Evolutionary conservation across 2,329 filamentous ascomycete species (phyloP).

Genomic region (Aspergillus quadrilineatus): DNA sequence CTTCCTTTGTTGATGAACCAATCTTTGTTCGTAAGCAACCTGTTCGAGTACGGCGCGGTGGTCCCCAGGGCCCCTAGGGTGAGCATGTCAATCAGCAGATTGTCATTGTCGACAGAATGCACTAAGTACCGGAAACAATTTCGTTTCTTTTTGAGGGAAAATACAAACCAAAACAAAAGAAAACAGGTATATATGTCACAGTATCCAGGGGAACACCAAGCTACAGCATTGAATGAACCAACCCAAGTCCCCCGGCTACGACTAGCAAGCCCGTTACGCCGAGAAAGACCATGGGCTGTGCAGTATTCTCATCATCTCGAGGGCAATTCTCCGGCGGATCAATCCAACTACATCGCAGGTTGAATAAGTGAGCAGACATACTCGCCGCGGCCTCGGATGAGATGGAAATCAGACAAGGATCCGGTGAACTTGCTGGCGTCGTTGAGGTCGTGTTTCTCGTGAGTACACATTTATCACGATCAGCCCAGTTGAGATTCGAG

Average conservation of each 20-base stretch:
- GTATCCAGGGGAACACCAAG: too few species aligned
- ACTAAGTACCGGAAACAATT: too few species aligned
- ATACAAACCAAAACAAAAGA: too few species aligned
- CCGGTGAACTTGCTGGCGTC: neutral
- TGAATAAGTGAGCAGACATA: neutral
- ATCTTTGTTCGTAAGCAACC: neutral
- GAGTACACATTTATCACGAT: conserved; percentile 4
- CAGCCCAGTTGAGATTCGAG: neutral
- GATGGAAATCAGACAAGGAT: conserved; percentile 9
- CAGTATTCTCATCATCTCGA: neutral
- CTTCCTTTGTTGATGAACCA: conserved; percentile 1
- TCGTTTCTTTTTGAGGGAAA: too few species aligned
- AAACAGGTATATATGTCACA: too few species aligned
- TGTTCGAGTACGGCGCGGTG: conserved; percentile 9
- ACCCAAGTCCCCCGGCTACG: too few species aligned
- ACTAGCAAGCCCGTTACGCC: neutral
- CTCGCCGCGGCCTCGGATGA: conserved; percentile 1
- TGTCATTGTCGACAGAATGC: too few species aligned
- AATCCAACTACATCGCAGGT: neutral
- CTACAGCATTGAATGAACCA: too few species aligned
- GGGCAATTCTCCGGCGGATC: conserved; percentile 8
- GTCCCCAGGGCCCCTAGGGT: neutral
- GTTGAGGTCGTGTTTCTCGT: too few species aligned
- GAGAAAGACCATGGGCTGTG: neutral
- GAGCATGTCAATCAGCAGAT: neutral